Evolutionary conservation across 106 monocot genomes (phyloP).

Genomic region (Narthecium ossifragum): DNA sequence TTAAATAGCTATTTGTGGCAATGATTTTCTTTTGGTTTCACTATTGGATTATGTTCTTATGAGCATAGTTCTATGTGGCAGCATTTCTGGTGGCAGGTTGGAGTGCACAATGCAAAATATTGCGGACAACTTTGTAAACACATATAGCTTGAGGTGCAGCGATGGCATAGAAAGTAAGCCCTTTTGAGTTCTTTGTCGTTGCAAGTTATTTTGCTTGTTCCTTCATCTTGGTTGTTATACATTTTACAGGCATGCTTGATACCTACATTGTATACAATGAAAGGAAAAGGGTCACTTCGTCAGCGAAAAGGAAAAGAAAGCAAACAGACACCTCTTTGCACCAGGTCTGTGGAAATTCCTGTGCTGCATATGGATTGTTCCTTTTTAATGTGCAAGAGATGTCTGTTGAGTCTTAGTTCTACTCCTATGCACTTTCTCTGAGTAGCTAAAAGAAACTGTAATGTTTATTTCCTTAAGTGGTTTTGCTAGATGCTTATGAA

Average conservation of each 20-base stretch:
- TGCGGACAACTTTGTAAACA: conserved; percentile 78
- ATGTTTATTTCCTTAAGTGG: too few relatives aligned
- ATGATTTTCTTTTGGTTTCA: too few relatives aligned
- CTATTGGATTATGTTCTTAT: too few relatives aligned
- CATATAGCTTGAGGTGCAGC: conserved; percentile 37
- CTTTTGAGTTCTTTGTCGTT: conserved; percentile 3
- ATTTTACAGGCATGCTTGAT: conserved; percentile 53
- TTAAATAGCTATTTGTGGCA: too few relatives aligned
- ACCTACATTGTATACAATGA: conserved; percentile 93
- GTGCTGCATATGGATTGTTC: background rate
- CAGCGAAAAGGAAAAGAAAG: conserved; percentile 87
- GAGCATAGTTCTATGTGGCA: conserved; percentile 30
- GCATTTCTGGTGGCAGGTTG: conserved; percentile 85
- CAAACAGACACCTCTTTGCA: conserved; percentile 64
- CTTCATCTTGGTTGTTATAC: background rate
- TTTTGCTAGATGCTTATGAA: too few relatives aligned
- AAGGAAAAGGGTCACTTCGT: conserved; percentile 92
- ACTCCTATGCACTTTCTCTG: too few relatives aligned
- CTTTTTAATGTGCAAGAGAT: too few relatives aligned
- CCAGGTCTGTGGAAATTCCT: conserved; percentile 37
- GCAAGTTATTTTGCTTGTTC: background rate
- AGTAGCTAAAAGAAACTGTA: too few relatives aligned
- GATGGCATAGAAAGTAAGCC: conserved; percentile 68
- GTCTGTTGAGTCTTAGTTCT: too few relatives aligned
- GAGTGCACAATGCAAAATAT: conserved; percentile 99